Evolutionary conservation across 179 eudicot genomes (phyloP), one percentile per base, ranked within the genome.

Genomic region (Gypsophila paniculata): DNA sequence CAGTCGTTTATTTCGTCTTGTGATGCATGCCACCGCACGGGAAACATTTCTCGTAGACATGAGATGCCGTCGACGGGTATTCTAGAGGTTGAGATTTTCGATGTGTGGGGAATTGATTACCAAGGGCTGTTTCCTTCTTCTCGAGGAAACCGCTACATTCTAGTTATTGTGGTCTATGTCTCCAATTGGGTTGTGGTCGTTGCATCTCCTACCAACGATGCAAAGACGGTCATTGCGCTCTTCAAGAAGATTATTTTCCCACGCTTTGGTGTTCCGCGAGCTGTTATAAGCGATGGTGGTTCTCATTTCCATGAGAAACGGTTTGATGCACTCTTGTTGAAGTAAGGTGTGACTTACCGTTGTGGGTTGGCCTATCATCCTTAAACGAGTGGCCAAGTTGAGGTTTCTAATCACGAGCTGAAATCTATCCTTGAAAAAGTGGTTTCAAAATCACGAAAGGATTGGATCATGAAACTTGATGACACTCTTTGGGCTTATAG

Each of bases 401-500:
- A 76, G 13, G 59, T 61, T 5, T 34, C 70, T 0, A 75, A 69
- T 39, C 17, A 29, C 5, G 14, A 48, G 2, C 13, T 48, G 1
- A 48, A 48, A 2, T 4, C 14, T 0, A 48, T 48, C 2, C 0
- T 70, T 0, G 58, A 76, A 29, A 76, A 61, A 19, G n/a, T 39
- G 0, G 65, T 70, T 12, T 0, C 25, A 3, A 19, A 21, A 8
- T 55, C 25, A 19, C 8, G 60, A 19, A 76, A 76, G 42, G 74
- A 70, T 63, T 70, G 63, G 65, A 18, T n/a, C 15, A 8, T 39
- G 0, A 54, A 34, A 5, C 13, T 74, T 0, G 46, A 61, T 8
- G 69, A 75, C 14, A 44, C 63, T 13, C 14, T 75, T 0, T 69
- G 69, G 46, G 78, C 73, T 0, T 58, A 57, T 6, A 6, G 42